Percentiles rank a stretch among this genome's conserved stretches.
Conservation (phyloP, 805 yeast species). For the Priceomyces haplophilus region DNA sequence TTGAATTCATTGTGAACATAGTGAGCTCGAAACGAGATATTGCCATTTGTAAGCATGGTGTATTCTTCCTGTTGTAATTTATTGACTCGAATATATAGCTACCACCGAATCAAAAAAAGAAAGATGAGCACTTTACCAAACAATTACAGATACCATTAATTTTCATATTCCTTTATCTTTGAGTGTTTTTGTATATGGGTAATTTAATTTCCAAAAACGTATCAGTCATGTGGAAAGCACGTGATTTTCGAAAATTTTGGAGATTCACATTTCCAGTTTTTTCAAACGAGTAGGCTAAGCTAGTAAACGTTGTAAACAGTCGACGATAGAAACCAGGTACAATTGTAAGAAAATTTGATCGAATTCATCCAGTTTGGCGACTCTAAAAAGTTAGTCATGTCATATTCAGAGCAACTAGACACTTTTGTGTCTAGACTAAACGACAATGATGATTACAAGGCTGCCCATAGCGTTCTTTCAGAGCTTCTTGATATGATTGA, state of each 20-base stretch:
- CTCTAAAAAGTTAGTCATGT: conserved; percentile 22
- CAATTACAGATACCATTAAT: no score
- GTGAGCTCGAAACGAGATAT: no score
- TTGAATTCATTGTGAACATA: no score
- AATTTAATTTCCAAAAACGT: no score
- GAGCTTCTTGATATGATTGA: conserved; percentile 88
- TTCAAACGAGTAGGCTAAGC: conserved; percentile 6
- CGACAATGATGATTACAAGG: conserved; percentile 52
- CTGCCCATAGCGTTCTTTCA: conserved; percentile 66
- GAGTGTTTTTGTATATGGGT: no score
- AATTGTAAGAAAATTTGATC: background rate
- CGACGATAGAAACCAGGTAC: background rate
- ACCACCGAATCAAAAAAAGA: no score
- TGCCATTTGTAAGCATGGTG: no score
- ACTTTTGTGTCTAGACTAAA: conserved; percentile 64
- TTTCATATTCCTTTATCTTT: no score
- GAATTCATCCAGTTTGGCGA: background rate
- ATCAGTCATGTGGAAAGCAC: background rate
- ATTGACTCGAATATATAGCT: no score
- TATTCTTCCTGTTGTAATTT: no score
- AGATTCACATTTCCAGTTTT: conserved; percentile 21
- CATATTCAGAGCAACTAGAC: conserved; percentile 58
- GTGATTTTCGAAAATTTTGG: conserved; percentile 9
- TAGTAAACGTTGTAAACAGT: conserved; percentile 4
- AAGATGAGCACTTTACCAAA: no score